Percentiles rank a stretch among this genome's conserved stretches.
These are phyloP conservation scores for Macrotyloma uniflorum DNA, from an alignment of 306 rosid species.

Conservation along the genomic window DNA sequence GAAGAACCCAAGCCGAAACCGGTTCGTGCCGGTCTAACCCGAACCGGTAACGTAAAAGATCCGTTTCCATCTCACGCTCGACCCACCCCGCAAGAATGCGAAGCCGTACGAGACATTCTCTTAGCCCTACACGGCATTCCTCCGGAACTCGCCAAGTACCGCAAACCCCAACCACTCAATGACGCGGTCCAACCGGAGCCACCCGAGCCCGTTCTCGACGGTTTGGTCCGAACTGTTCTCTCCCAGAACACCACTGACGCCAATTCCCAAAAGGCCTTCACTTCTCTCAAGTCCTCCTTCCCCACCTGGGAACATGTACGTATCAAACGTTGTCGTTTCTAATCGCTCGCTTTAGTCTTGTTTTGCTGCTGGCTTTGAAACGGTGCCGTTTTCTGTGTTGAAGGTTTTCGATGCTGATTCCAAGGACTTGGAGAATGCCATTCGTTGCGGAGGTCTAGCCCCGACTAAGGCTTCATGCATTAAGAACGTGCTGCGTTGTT, in stretches of 20 bases:
- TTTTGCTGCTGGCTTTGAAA: background rate
- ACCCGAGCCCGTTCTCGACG: conserved; percentile 69
- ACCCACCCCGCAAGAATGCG: conserved; percentile 61
- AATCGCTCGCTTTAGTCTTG: background rate
- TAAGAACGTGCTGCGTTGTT: conserved; percentile 64
- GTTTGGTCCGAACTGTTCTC: conserved; percentile 77
- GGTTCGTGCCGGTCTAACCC: background rate
- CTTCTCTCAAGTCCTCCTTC: conserved; percentile 76
- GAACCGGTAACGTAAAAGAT: conserved; percentile 21
- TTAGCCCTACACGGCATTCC: conserved; percentile 77
- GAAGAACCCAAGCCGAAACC: conserved; percentile 1
- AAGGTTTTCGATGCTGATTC: conserved; percentile 74
- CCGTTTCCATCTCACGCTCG: conserved; percentile 63
- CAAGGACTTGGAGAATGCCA: conserved; percentile 67
- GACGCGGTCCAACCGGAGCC: conserved; percentile 33
- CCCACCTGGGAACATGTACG: conserved; percentile 48
- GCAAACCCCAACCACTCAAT: conserved; percentile 34
- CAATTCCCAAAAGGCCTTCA: conserved; percentile 65
- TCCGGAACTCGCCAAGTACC: conserved; percentile 72
- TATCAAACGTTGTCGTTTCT: background rate
- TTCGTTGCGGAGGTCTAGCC: conserved; percentile 91
- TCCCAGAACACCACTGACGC: conserved; percentile 87
- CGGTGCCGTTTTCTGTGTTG: conserved; percentile 18
- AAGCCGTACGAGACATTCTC: conserved; percentile 63
- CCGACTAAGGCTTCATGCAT: conserved; percentile 80